phyloP scores from a whole-genome alignment of 805 yeast genomes.

The Nakazawaea ernobii region DNA sequence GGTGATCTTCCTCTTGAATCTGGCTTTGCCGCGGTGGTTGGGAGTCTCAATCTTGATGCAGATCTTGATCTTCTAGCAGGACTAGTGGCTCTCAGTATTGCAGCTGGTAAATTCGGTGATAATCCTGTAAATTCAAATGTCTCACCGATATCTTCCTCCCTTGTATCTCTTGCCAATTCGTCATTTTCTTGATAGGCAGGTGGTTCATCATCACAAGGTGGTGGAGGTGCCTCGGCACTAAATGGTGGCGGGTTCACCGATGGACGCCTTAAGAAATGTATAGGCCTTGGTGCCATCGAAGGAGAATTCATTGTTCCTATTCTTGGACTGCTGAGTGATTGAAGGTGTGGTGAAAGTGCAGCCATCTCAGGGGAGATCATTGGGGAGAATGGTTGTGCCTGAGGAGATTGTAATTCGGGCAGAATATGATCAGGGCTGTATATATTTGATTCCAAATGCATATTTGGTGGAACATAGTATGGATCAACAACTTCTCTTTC shows the following conservation, averaged over 20 bases:
- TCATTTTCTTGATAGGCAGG: slow-evolving; percentile 17
- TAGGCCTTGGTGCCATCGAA: slow-evolving; percentile 42
- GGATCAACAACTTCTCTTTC: neutral
- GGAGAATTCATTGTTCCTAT: slow-evolving; percentile 20
- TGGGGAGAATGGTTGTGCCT: slow-evolving; percentile 58
- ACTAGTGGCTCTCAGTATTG: slow-evolving; percentile 27
- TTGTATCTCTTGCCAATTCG: slow-evolving; percentile 21
- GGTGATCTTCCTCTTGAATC: neutral
- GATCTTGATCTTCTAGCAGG: slow-evolving; percentile 14
- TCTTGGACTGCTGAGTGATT: slow-evolving; percentile 5
- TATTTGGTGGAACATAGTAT: slow-evolving; percentile 9
- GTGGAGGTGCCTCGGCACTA: slow-evolving; percentile 34
- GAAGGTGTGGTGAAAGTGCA: slow-evolving; percentile 22
- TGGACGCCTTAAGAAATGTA: slow-evolving; percentile 48
- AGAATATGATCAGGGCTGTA: slow-evolving; percentile 49
- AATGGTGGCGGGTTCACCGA: slow-evolving; percentile 63
- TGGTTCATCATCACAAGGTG: slow-evolving; percentile 19
- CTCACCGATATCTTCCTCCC: slow-evolving; percentile 8
- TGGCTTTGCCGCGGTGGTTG: neutral
- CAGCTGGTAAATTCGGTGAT: slow-evolving; percentile 27
- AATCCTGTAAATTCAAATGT: slow-evolving; percentile 25
- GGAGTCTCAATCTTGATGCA: neutral
- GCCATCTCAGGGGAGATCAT: slow-evolving; percentile 24
- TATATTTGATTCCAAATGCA: slow-evolving; percentile 36
- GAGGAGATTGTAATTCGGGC: slow-evolving; percentile 51